Evolutionary conservation across 345 rosid genomes (phyloP), one percentile per base, ranked within the genome.

Genomic region (Noccaea caerulescens): DNA sequence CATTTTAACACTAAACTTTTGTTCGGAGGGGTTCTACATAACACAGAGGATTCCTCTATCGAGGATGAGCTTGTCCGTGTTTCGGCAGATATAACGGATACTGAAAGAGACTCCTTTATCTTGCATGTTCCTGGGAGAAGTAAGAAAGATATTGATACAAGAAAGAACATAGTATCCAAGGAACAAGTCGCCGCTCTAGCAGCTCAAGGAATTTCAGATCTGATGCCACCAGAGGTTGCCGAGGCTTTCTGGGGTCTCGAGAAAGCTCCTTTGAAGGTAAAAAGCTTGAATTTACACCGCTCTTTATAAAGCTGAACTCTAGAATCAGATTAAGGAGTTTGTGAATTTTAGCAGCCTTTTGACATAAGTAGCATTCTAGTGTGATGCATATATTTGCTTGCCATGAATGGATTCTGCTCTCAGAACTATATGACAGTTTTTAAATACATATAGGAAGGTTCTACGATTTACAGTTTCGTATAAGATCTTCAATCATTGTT

Each of bases 171-270:
- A 68, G 70, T 76, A 10, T 82, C 90, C 10, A 85, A 78, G 82
- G 79, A 82, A 73, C 87, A 84, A 82, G 80, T 88, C 71, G 87
- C 91, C 71, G 87, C 93, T 52, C 55, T 89, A 69, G 90, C 92
- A 72, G 88, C 97, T 68, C 88, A 85, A 81, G 87, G 95, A 66
- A 79, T 91, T 55, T 86, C 96, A 45, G 95, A 91, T 78, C 84
- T 94, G 76, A 89, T 94, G 96, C 97, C 99, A 75, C 72, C 96
- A 63, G 97, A 89, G 63, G 80, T 91, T 72, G 92, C 95, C 49
- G 86, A 89, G 82, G 90, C 88, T 67, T 87, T 93, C 73, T 91
- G 86, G 92, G 76, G 83, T 77, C 69, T 84, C 13, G 89, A 89
- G 58, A 89, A 82, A 72, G 82, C 83, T 83, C 84, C 99, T 77